Conservation (phyloP, 352 stramenopile genomes). For the Globisporangium acanthophoron region DNA sequence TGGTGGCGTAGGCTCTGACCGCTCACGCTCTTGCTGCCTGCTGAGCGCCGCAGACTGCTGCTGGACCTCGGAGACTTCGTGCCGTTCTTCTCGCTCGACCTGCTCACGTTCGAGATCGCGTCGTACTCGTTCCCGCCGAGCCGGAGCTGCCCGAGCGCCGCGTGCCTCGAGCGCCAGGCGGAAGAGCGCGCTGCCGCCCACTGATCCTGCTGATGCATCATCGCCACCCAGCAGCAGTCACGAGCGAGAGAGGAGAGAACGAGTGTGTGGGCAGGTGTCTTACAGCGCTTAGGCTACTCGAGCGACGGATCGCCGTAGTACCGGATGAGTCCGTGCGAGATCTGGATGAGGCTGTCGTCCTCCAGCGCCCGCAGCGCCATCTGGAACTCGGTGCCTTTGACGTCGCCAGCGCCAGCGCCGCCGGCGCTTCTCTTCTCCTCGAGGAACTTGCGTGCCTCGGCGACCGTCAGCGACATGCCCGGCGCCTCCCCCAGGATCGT, state of each 20-base stretch:
- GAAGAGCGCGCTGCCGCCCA: slow-evolving; percentile 14
- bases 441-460: slow-evolving; percentile 83
- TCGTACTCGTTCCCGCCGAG: slow-evolving; percentile 30
- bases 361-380: slow-evolving; percentile 88
- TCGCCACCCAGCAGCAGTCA: not conserved
- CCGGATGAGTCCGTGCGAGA: slow-evolving; percentile 85
- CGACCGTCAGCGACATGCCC: slow-evolving; percentile 73
- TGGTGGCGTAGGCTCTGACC: not conserved
- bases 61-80: slow-evolving; percentile 32
- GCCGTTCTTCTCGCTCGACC: slow-evolving; percentile 30
- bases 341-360: slow-evolving; percentile 90
- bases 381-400: slow-evolving; percentile 86
- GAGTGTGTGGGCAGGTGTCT: not conserved
- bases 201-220: not conserved
- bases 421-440: slow-evolving; percentile 73
- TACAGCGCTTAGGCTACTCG: not conserved
- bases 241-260: not conserved
- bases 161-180: slow-evolving; percentile 26
- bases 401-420: slow-evolving; percentile 30
- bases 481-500: slow-evolving; percentile 43
- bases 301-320: slow-evolving; percentile 52
- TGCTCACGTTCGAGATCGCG: slow-evolving; percentile 31
- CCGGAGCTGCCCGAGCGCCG: slow-evolving; percentile 15
- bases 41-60: slow-evolving; percentile 19
- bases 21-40: not conserved